phyloP scores from a whole-genome alignment of 129 eudicot species.

The Chrysanthemum makinoi region DNA sequence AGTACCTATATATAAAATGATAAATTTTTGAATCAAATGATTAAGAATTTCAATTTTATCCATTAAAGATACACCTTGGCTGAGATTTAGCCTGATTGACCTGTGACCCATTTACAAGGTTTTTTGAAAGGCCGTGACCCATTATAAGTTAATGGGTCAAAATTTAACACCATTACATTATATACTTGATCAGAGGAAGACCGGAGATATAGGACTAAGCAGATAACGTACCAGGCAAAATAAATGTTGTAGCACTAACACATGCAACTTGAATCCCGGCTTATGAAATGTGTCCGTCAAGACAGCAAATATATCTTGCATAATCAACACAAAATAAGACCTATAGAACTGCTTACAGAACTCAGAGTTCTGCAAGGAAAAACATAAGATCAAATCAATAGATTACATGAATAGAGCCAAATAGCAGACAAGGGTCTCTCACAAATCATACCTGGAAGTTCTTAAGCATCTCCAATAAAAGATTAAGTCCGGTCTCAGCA shows the following conservation, averaged over 20 bases:
- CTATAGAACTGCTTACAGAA: slow-evolving; percentile 84
- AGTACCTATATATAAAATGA: not conserved
- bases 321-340: slow-evolving; percentile 79
- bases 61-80: not conserved
- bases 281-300: slow-evolving; percentile 96
- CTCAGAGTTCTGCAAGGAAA: slow-evolving; percentile 65
- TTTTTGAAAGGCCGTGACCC: not conserved
- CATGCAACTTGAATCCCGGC: slow-evolving; percentile 97
- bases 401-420: not conserved
- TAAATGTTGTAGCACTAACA: slow-evolving; percentile 81
- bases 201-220: not conserved
- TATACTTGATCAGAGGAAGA: not conserved
- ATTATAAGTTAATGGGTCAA: not conserved
- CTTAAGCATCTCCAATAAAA: slow-evolving; percentile 89
- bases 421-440: not conserved
- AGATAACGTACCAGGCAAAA: slow-evolving; percentile 65
- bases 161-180: not conserved
- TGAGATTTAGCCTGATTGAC: not conserved
- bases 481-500: slow-evolving; percentile 94
- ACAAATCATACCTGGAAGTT: slow-evolving; percentile 74
- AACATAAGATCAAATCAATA: not conserved
- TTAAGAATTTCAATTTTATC: not conserved
- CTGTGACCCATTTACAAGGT: not conserved
- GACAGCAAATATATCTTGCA: slow-evolving; percentile 97
- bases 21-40: not conserved